Percentiles rank a stretch among this genome's conserved stretches.
These are phyloP conservation scores for Zygotorulaspora chibaensis DNA, from an alignment of 805 yeast species.

Conservation along the genomic window DNA sequence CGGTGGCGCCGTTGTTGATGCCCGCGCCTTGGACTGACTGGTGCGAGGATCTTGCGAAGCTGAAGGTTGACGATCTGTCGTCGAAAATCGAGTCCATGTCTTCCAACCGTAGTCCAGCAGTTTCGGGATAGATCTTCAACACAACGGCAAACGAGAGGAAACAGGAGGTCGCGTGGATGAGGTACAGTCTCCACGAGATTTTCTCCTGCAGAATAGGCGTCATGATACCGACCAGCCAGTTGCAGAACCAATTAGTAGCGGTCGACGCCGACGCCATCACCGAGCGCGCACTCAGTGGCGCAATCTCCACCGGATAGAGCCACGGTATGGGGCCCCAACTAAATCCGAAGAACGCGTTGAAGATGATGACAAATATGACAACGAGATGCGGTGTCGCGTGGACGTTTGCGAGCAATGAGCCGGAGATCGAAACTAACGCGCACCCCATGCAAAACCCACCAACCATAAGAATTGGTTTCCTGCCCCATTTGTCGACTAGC, in stretches of 20 bases:
- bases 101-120: conserved; percentile 81
- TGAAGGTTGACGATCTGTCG: conserved; percentile 44
- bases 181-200: conserved; percentile 75
- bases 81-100: conserved; percentile 92
- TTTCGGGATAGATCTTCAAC: conserved; percentile 75
- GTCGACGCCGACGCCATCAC: conserved; percentile 89
- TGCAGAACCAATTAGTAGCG: conserved; percentile 90
- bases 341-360: conserved; percentile 80
- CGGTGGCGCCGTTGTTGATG: conserved; percentile 1
- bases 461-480: conserved; percentile 73
- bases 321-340: conserved; percentile 96
- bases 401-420: conserved; percentile 48
- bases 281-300: conserved; percentile 79
- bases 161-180: conserved; percentile 79
- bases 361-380: conserved; percentile 69
- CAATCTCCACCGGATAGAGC: conserved; percentile 80
- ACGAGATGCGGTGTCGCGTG: conserved; percentile 62
- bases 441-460: conserved; percentile 81
- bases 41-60: conserved; percentile 21
- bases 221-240: conserved; percentile 87
- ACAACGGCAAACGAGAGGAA: conserved; percentile 69
- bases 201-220: conserved; percentile 78
- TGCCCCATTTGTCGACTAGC: conserved; percentile 85
- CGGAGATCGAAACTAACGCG: conserved; percentile 61
- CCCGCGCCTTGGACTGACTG: neutral